Percentiles rank a stretch among this genome's conserved stretches.
Evolutionary conservation across 345 rosid genomes (phyloP).

Genomic region (Salix brachista): DNA sequence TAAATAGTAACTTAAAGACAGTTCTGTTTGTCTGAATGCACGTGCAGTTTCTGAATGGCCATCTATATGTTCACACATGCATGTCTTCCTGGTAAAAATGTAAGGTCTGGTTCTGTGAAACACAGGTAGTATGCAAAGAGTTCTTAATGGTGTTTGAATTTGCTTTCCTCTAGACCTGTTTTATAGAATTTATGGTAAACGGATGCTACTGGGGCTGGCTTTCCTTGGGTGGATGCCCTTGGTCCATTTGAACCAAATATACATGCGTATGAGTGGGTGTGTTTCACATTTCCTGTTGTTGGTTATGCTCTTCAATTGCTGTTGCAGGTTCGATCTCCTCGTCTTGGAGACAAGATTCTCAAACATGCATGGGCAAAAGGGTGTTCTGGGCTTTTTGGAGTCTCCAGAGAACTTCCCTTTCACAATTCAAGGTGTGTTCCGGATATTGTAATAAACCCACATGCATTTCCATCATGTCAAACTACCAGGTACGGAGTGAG

Average conservation of each 20-base stretch:
- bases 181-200: neutral
- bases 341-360: constrained; percentile 94
- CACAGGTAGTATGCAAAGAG: neutral
- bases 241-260: neutral
- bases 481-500: constrained; percentile 16
- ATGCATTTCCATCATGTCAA: constrained; percentile 89
- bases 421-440: constrained; percentile 87
- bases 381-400: constrained; percentile 86
- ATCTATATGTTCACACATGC: no score
- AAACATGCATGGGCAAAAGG: constrained; percentile 98
- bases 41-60: no score
- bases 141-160: neutral
- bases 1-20: no score
- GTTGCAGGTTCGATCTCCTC: constrained; percentile 71
- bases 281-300: neutral
- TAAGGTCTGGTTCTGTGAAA: neutral
- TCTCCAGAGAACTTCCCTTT: constrained; percentile 86
- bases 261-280: neutral
- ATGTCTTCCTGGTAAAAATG: no score
- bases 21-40: no score
- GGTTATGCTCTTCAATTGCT: neutral
- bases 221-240: neutral
- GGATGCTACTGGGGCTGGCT: neutral
- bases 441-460: constrained; percentile 82
- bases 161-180: neutral